Conservation (phyloP, 2,329 filamentous ascomycete species). For the Seiridium cupressi region DNA sequence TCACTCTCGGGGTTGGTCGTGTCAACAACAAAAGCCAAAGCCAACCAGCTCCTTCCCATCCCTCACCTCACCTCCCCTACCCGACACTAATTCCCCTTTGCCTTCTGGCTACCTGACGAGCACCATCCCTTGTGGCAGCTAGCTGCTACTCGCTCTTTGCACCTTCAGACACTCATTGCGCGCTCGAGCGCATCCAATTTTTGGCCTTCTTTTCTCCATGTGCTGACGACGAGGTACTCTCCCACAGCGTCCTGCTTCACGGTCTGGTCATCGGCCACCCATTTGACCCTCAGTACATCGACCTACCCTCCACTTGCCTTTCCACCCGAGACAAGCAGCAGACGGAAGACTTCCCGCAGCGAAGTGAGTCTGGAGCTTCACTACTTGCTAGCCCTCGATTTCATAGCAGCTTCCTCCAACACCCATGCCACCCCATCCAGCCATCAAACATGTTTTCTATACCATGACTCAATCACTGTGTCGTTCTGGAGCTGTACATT, state of each 20-base stretch:
- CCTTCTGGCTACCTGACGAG: slow-evolving; percentile 20
- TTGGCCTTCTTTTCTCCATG: slow-evolving; percentile 14
- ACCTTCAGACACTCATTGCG: slow-evolving; percentile 18
- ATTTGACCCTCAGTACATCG: slow-evolving; percentile 6
- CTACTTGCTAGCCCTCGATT: background rate
- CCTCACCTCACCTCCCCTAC: background rate
- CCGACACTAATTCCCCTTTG: slow-evolving; percentile 15
- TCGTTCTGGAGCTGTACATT: background rate
- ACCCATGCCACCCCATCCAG: too few relatives aligned
- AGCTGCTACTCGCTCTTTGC: slow-evolving; percentile 21
- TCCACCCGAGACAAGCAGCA: background rate
- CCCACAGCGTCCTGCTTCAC: slow-evolving; percentile 17
- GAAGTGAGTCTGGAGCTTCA: background rate
- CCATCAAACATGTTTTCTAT: too few relatives aligned
- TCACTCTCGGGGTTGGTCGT: slow-evolving; percentile 5
- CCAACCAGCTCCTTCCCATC: background rate
- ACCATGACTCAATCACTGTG: too few relatives aligned
- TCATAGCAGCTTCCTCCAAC: too few relatives aligned
- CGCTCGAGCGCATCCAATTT: slow-evolving; percentile 16
- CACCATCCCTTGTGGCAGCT: slow-evolving; percentile 25
- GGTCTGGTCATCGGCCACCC: slow-evolving; percentile 18
- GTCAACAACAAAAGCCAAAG: slow-evolving; percentile 4
- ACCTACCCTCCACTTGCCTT: slow-evolving; percentile 6
- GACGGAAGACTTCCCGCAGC: background rate
- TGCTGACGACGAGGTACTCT: slow-evolving; percentile 19